These are phyloP conservation scores for Phyllosticta citribraziliensis DNA, from an alignment of 2,329 filamentous ascomycete genomes.

Conservation along the genomic window DNA sequence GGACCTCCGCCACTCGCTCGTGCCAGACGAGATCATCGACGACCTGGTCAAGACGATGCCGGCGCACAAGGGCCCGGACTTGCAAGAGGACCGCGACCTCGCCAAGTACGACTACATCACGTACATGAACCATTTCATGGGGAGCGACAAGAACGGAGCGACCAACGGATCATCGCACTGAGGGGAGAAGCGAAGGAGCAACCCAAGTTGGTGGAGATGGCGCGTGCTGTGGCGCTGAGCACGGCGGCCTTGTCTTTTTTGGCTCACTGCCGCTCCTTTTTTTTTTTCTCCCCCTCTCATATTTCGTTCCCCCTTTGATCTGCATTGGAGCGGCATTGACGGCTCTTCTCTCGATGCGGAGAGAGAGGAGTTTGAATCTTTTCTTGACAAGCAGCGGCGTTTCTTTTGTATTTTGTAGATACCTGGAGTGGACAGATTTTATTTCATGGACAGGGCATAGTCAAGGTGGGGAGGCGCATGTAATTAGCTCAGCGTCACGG, in stretches of 20 bases:
- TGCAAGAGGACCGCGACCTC: slow-evolving; percentile 72
- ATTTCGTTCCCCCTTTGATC: neutral
- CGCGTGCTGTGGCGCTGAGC: neutral
- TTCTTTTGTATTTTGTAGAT: neutral
- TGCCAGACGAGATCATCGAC: slow-evolving; percentile 94
- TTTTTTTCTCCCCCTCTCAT: neutral
- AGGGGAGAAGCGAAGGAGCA: slow-evolving; percentile 1
- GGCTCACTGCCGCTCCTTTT: neutral
- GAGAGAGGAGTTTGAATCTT: neutral
- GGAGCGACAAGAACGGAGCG: slow-evolving; percentile 12
- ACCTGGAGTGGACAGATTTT: neutral
- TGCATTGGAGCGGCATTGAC: neutral
- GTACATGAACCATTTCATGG: slow-evolving; percentile 75
- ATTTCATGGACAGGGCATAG: neutral
- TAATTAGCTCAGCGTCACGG: neutral
- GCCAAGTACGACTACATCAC: slow-evolving; percentile 92
- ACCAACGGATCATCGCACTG: slow-evolving; percentile 11
- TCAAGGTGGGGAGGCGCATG: neutral
- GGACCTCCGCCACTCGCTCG: slow-evolving; percentile 86
- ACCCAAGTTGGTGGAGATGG: neutral
- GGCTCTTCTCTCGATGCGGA: neutral
- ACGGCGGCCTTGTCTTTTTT: neutral
- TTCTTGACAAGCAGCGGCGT: neutral
- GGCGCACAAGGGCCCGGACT: slow-evolving; percentile 69
- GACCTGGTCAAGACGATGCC: slow-evolving; percentile 85